Base-by-base conservation (phyloP, 768 basidiomycete genomes). In the Suillus bovinus region DNA sequence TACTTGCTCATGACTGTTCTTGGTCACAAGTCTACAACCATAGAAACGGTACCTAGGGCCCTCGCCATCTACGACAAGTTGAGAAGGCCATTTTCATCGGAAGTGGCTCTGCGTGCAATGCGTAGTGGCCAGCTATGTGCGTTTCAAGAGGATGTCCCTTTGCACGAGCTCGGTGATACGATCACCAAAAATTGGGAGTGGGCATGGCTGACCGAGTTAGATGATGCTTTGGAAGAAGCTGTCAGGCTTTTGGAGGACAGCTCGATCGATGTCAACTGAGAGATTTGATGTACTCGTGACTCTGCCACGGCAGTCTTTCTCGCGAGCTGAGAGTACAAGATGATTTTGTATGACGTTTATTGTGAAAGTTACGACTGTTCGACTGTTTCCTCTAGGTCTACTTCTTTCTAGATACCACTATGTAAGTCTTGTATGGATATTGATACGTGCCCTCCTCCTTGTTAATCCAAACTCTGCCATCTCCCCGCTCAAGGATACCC, bases 381-480 rank as follows among this genome's bases (percentile, higher is more conserved):
- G 17, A 33, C 22, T 22, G n/a, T 55, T 55, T 24, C 34, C 24
- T 39, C 38, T 4, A 10, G 4, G 0, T 44, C 33, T 67, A 81
- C 71, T 80, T 81, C 78, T 78, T 82, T 66, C 69, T 76, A 20
- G 76, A 67, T 36, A 89, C 69, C 8, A 92, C 83, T 27, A 90
- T 79, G 56, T 78, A 80, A 5, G 87, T 88, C 72, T 83, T 82
- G 79, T 94, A 94, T 0, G 89, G 89, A 71, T 93, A 95, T 68
- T 90, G 82, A 70, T 95, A 96, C 10, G 84, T 72, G 0, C 93
- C 92, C 57, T 85, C 75, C 49, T 76, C 76, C 75, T 93, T 77
- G 69, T 96, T 85, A 20, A 94, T 84, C 93, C 92, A 96, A 24
- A 79, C 79, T 67, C 82, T 85, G 2, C 82, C 87, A 10, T 89